A percentile compares a stretch with the other conserved stretches of the same genome.
Evolutionary conservation across 163 green algal species (phyloP).

Genomic region (Coccomyxa subellipsoidea): DNA sequence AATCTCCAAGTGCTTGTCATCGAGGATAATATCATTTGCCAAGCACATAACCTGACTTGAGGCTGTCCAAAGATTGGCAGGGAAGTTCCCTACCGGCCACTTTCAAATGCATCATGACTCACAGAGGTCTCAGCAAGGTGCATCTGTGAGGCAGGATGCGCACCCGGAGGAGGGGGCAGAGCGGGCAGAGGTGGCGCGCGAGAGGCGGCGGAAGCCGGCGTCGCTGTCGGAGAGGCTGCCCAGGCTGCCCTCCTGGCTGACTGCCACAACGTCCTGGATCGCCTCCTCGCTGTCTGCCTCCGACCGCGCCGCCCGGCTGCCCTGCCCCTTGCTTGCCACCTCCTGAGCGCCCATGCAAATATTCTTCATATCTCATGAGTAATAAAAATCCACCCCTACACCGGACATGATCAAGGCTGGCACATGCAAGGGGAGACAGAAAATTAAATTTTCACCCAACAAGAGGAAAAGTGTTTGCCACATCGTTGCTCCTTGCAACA

Average conservation of each 20-base stretch:
- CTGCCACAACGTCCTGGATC: neutral
- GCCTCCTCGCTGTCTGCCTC: slow-evolving; percentile 10
- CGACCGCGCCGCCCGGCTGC: neutral
- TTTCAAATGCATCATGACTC: neutral
- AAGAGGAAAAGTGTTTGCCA: too few species aligned
- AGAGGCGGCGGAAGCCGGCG: neutral
- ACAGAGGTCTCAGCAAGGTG: neutral
- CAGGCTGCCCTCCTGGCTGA: slow-evolving; percentile 5
- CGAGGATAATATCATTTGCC: too few species aligned
- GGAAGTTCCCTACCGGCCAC: too few species aligned
- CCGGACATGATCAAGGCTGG: neutral
- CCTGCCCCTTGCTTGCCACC: neutral
- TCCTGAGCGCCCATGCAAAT: neutral
- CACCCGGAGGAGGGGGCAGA: neutral
- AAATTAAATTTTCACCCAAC: too few species aligned
- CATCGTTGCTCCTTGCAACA: too few species aligned
- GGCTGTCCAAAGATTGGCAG: too few species aligned
- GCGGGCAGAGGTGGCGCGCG: neutral
- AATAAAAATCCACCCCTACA: neutral
- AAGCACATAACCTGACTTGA: too few species aligned
- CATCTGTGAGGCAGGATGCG: too few species aligned
- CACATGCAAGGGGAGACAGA: too few species aligned
- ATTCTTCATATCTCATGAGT: neutral
- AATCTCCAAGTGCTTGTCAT: too few species aligned
- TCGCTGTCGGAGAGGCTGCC: neutral